phyloP scores from a whole-genome alignment of 2,329 filamentous ascomycete species.

The Pseudonectria buxi region DNA sequence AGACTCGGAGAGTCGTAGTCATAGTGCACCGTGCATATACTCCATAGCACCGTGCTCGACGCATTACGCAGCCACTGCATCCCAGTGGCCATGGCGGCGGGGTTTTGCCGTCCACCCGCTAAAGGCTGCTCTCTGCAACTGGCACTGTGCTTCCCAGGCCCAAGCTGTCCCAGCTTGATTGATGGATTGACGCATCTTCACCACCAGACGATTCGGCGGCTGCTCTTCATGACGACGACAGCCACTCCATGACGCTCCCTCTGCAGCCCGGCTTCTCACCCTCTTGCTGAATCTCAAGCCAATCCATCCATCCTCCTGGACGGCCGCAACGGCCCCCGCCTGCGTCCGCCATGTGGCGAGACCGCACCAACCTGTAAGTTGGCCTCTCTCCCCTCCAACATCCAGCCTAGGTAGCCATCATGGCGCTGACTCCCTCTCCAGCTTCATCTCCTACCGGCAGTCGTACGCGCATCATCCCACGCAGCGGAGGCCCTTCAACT shows the following conservation, averaged over 20 bases:
- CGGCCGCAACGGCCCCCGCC: constrained; percentile 18
- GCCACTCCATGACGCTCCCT: constrained; percentile 15
- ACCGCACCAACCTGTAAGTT: constrained; percentile 92
- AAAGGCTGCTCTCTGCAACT: no score
- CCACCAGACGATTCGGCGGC: no score
- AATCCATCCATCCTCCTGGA: constrained; percentile 14
- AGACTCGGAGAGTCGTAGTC: no score
- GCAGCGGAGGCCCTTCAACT: constrained; percentile 70
- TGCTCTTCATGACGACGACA: constrained; percentile 17
- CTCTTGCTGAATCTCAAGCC: neutral
- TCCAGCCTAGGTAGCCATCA: constrained; percentile 16
- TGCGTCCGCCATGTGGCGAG: constrained; percentile 87
- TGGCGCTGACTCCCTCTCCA: constrained; percentile 30
- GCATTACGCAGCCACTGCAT: no score
- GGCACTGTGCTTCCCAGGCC: no score
- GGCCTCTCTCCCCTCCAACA: constrained; percentile 9
- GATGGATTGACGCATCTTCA: no score
- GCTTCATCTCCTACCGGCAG: constrained; percentile 98
- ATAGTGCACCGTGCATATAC: no score
- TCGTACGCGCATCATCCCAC: constrained; percentile 93
- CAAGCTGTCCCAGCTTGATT: no score
- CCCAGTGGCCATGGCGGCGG: no score
- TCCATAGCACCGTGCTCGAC: no score
- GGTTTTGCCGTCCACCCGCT: no score
- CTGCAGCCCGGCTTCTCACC: constrained; percentile 7